Evolutionary conservation across 768 basidiomycete species (phyloP).

Genomic region (Pisolithus orientalis): DNA sequence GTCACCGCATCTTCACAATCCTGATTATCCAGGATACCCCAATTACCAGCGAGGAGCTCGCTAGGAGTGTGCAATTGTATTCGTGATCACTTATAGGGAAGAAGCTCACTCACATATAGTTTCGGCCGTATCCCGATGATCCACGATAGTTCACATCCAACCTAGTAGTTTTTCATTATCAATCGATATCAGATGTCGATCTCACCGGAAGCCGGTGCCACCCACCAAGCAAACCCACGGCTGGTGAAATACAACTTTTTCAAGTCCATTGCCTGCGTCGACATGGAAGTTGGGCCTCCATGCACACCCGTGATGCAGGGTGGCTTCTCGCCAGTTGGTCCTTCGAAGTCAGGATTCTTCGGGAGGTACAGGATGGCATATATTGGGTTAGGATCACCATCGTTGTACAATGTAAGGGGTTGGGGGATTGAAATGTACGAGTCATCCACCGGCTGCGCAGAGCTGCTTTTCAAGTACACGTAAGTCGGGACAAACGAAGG

Average conservation of each 20-base stretch:
- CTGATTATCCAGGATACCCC: conserved; percentile 24
- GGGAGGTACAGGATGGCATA: conserved; percentile 62
- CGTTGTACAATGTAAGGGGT: conserved; percentile 3
- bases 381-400: conserved; percentile 19
- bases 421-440: conserved; percentile 7
- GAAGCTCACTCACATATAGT: too few species aligned
- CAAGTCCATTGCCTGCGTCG: conserved; percentile 44
- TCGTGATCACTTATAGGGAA: not conserved
- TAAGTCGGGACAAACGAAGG: too few species aligned
- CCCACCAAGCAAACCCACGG: conserved; percentile 65
- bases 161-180: conserved; percentile 33
- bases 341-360: conserved; percentile 49
- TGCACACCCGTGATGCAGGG: conserved; percentile 61
- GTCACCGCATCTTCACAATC: conserved; percentile 49
- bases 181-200: not conserved
- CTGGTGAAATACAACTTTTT: conserved; percentile 57
- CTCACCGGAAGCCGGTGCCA: not conserved
- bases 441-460: too few species aligned
- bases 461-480: too few species aligned
- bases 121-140: too few species aligned
- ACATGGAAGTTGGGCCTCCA: conserved; percentile 59
- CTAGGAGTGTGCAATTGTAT: conserved; percentile 10
- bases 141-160: conserved; percentile 30
- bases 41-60: conserved; percentile 40
- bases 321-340: conserved; percentile 48